phyloP scores from a whole-genome alignment of 805 yeast genomes.

The Deakozyma indianensis region DNA sequence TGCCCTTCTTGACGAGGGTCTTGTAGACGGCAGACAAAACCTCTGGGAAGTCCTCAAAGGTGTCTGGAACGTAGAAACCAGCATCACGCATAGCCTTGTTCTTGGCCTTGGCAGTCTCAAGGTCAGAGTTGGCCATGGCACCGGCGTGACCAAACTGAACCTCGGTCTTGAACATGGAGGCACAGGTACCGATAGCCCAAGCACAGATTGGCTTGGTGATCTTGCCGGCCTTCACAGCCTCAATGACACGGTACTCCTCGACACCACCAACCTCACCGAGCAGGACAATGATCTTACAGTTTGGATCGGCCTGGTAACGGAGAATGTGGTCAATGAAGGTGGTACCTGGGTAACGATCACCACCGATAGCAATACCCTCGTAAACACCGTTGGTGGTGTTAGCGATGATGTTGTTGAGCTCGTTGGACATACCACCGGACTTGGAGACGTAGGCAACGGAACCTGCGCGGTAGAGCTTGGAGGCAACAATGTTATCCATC shows the following conservation, averaged over 20 bases:
- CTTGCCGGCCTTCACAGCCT: constrained; percentile 47
- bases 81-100: constrained; percentile 76
- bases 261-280: constrained; percentile 64
- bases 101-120: constrained; percentile 54
- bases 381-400: constrained; percentile 32
- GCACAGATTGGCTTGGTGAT: constrained; percentile 59
- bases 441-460: constrained; percentile 34
- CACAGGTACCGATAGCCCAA: constrained; percentile 59
- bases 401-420: constrained; percentile 31
- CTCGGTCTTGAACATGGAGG: constrained; percentile 58
- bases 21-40: constrained; percentile 51
- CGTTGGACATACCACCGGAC: constrained; percentile 36
- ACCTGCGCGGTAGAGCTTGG: constrained; percentile 34
- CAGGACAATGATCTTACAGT: constrained; percentile 50
- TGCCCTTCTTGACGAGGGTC: constrained; percentile 35
- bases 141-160: constrained; percentile 54
- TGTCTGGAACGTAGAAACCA: constrained; percentile 84
- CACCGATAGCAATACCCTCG: constrained; percentile 57
- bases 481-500: constrained; percentile 36
- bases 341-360: constrained; percentile 63
- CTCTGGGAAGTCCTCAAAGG: constrained; percentile 36
- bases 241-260: constrained; percentile 58
- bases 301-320: constrained; percentile 48
- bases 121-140: constrained; percentile 55
- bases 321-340: constrained; percentile 56